Percentiles rank a stretch among this genome's conserved stretches.
Evolutionary conservation across 2,329 filamentous ascomycete species (phyloP).

Genomic region (Microdochium bolleyi): DNA sequence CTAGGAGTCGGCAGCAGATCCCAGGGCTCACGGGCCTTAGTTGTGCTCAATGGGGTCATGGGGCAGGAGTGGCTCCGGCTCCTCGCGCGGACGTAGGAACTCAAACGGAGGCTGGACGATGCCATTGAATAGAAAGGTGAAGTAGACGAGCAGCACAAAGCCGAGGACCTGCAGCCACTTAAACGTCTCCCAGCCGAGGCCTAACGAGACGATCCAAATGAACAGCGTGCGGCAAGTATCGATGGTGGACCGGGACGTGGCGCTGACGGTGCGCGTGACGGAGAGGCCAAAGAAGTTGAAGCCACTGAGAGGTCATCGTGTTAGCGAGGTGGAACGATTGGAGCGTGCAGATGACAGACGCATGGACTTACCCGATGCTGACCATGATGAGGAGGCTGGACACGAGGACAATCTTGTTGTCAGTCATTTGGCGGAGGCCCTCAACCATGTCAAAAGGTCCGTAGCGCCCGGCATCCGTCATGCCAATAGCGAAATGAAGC

Average conservation of each 20-base stretch:
- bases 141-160: conserved; percentile 86
- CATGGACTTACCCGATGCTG: conserved; percentile 72
- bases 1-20: no score
- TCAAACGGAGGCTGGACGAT: conserved; percentile 77
- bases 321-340: conserved; percentile 9
- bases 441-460: conserved; percentile 90
- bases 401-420: conserved; percentile 61
- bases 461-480: conserved; percentile 62
- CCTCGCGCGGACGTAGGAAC: conserved; percentile 48
- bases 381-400: conserved; percentile 92
- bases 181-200: conserved; percentile 93
- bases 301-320: conserved; percentile 46
- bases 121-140: conserved; percentile 94
- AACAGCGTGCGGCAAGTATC: conserved; percentile 96
- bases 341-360: no score
- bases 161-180: conserved; percentile 93
- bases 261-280: conserved; percentile 82
- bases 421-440: conserved; percentile 72
- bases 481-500: conserved; percentile 69
- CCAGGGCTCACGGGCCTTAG: conserved; percentile 4
- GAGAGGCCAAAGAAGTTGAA: conserved; percentile 99
- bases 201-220: conserved; percentile 93
- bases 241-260: conserved; percentile 90
- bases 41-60: conserved; percentile 78
- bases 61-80: conserved; percentile 60